These are phyloP conservation scores for Emergomyces africanus DNA, from an alignment of 2,329 filamentous ascomycete genomes.

Conservation along the genomic window DNA sequence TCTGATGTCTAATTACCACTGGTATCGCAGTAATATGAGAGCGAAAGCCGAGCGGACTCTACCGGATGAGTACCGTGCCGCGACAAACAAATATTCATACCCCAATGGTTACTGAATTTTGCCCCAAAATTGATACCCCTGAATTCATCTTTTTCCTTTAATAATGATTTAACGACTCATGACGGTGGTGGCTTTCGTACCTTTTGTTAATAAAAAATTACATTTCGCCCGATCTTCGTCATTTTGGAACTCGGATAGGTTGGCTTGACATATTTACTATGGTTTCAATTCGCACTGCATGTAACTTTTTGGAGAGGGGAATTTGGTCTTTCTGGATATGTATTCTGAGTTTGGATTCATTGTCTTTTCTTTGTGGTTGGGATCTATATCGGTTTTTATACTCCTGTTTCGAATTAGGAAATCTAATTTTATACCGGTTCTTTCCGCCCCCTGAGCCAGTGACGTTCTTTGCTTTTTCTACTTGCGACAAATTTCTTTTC, in stretches of 20 bases:
- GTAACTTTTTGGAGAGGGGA: not conserved
- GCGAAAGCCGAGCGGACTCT: constrained; percentile 18
- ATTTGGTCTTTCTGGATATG: constrained; percentile 5
- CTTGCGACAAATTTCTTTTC: not conserved
- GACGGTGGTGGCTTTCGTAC: constrained; percentile 2
- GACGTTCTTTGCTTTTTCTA: constrained; percentile 1
- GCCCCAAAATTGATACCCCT: not conserved
- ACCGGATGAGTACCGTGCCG: constrained; percentile 19
- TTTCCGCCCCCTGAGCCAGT: not conserved
- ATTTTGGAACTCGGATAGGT: not conserved
- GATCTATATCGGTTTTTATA: not conserved
- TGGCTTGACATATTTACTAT: not conserved
- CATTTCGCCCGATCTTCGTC: not conserved
- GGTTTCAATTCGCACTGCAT: not conserved
- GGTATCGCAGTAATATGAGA: constrained; percentile 16
- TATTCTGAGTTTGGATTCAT: constrained; percentile 4
- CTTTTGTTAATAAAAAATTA: not conserved
- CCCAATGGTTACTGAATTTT: constrained; percentile 12
- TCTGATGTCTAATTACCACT: not conserved
- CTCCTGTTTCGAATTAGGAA: not conserved
- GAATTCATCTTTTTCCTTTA: not conserved
- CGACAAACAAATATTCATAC: constrained; percentile 14
- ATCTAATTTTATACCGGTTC: not conserved
- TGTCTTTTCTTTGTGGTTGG: not conserved
- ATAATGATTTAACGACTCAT: constrained; percentile 12